Base-by-base conservation (phyloP, 225 moss, liverwort and hornwort genomes). In the Anthoceros angustus region DNA sequence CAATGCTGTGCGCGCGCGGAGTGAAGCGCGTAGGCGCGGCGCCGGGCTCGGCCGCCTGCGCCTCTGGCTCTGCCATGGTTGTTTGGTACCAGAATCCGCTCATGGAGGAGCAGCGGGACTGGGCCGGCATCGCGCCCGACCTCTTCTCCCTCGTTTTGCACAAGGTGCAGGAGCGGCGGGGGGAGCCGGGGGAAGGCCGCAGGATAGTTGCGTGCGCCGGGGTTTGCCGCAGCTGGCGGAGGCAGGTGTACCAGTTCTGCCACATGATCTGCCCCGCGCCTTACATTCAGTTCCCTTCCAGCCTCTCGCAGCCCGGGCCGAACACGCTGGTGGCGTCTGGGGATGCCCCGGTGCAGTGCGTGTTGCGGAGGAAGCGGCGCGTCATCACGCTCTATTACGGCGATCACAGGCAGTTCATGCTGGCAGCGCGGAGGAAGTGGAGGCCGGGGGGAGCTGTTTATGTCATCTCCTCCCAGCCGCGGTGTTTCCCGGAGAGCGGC, bases 191-290 rank as follows among this genome's bases (percentile, higher is more conserved):
- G 63, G 89, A 93, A 72, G 89, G 89, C 70, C 70, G 93, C 62
- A 73, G 89, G 32, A 64, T 89, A n/a, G 87, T 87, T 18, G 89
- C 93, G 43, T 9, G 89, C 20, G 85, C 89, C 15, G 86, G 82
- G 39, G 93, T 89, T 15, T 93, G 93, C 69, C 71, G 87, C 23
- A 78, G 79, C 70, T 93, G 93, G 93, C 80, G 93, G 42, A 60
- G 73, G 16, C 65, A 68, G 23, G 82, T 86, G 12, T 77, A 72
- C 8, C 70, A 74, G 12, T 76, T 77, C 16, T 67, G 61, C n/a
- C 50, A 71, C 16, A 73, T 75, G 32, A 75, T 76, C 46, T 73
- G 76, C 5, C 61, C 76, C 20, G 68, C 75, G 0, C 66, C 70
- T 12, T 72, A 84, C 20, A 72, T 93, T 18, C 79, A 73, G 73